phyloP scores from a whole-genome alignment of 805 yeast species.

The Aciculoconidium aculeatum region DNA sequence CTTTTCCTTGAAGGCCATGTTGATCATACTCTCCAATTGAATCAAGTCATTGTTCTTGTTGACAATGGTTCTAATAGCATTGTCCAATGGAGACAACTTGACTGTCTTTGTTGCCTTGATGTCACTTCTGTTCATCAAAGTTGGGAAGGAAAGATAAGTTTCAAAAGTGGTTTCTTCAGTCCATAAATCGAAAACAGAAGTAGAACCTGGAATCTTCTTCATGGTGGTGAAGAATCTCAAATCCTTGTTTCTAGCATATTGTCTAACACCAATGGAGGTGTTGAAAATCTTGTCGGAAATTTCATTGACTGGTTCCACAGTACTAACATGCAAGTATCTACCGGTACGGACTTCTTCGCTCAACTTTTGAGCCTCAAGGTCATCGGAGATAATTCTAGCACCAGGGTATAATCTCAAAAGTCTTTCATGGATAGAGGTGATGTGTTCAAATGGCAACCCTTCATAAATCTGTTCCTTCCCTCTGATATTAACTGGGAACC shows the following conservation, averaged over 20 bases:
- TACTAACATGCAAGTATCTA: slow-evolving; percentile 62
- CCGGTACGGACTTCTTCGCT: slow-evolving; percentile 50
- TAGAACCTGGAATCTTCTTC: slow-evolving; percentile 68
- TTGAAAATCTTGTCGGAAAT: slow-evolving; percentile 41
- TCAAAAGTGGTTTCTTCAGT: slow-evolving; percentile 81
- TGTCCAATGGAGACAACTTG: slow-evolving; percentile 76
- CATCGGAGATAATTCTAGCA: slow-evolving; percentile 60
- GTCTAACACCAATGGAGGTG: slow-evolving; percentile 56
- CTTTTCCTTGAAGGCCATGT: slow-evolving; percentile 47
- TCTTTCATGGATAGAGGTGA: slow-evolving; percentile 75
- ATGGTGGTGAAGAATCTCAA: slow-evolving; percentile 63
- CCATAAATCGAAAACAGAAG: slow-evolving; percentile 73
- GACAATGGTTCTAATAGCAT: slow-evolving; percentile 64
- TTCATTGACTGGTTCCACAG: slow-evolving; percentile 65
- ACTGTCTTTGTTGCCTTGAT: slow-evolving; percentile 43
- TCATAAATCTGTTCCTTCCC: slow-evolving; percentile 77
- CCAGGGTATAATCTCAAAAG: slow-evolving; percentile 75
- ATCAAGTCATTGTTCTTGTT: slow-evolving; percentile 68
- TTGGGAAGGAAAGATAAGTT: slow-evolving; percentile 74
- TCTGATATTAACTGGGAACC: slow-evolving; percentile 74
- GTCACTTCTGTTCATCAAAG: slow-evolving; percentile 80
- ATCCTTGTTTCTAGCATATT: slow-evolving; percentile 71
- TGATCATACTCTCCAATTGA: slow-evolving; percentile 57
- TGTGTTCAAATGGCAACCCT: slow-evolving; percentile 83
- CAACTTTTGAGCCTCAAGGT: slow-evolving; percentile 49